Evolutionary conservation across 495 filamentous ascomycete species (phyloP).

Genomic region (Glutinoglossum americanum): DNA sequence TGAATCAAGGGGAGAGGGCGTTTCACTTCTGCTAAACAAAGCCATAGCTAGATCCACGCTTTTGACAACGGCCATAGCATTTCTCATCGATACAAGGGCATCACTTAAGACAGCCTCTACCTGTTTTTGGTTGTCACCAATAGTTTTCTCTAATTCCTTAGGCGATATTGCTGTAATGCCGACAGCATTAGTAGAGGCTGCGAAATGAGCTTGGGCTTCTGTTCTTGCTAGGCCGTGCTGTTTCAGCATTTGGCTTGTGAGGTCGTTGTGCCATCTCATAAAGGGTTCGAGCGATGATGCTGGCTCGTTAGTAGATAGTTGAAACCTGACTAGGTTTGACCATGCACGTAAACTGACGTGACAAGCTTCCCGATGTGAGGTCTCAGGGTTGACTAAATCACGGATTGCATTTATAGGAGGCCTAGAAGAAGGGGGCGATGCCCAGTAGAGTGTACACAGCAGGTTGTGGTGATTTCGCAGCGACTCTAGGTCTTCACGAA

Average conservation of each 20-base stretch:
- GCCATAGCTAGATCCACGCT: conserved; percentile 16
- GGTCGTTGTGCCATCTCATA: conserved; percentile 42
- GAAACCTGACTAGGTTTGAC: conserved; percentile 55
- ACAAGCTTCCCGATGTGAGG: conserved; percentile 69
- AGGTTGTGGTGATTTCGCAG: conserved; percentile 88
- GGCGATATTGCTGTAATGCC: not conserved
- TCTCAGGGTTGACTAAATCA: conserved; percentile 54
- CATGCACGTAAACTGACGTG: conserved; percentile 65
- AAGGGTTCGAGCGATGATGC: conserved; percentile 32
- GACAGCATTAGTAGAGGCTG: not conserved
- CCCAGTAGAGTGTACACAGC: conserved; percentile 74
- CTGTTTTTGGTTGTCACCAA: conserved; percentile 37
- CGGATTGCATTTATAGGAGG: conserved; percentile 51
- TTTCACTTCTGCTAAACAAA: conserved; percentile 1
- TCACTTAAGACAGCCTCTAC: conserved; percentile 36
- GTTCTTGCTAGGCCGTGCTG: conserved; percentile 2
- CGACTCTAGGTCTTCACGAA: conserved; percentile 57
- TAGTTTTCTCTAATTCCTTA: conserved; percentile 29
- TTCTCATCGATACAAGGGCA: conserved; percentile 28
- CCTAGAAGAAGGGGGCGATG: conserved; percentile 45
- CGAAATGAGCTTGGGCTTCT: conserved; percentile 5
- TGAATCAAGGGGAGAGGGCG: not conserved
- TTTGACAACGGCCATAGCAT: conserved; percentile 23
- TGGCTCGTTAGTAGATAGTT: conserved; percentile 37
- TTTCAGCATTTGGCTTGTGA: not conserved